A percentile compares a stretch with the other conserved stretches of the same genome.
Evolutionary conservation across 371 early-diverging fungal species (phyloP).

Genomic region (Mucor mucedo): DNA sequence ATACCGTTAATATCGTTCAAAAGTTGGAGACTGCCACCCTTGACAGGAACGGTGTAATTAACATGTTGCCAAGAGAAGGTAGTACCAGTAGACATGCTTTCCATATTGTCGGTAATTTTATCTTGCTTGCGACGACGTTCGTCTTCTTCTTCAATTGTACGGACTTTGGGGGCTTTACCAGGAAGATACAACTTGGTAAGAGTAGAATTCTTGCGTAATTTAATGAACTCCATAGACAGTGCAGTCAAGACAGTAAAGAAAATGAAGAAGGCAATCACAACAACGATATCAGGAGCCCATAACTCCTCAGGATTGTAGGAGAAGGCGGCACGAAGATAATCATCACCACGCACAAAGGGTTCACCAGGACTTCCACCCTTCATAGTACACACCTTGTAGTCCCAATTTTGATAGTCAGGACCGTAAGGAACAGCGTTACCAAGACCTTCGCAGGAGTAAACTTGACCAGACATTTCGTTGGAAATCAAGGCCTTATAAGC

Average conservation of each 20-base stretch:
- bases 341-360: slow-evolving; percentile 60
- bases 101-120: slow-evolving; percentile 36
- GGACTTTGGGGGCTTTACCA: slow-evolving; percentile 37
- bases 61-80: slow-evolving; percentile 62
- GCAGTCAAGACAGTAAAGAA: slow-evolving; percentile 53
- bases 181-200: slow-evolving; percentile 57
- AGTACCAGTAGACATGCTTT: slow-evolving; percentile 45
- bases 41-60: slow-evolving; percentile 59
- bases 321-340: slow-evolving; percentile 69
- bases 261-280: slow-evolving; percentile 39
- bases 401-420: slow-evolving; percentile 53
- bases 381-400: slow-evolving; percentile 68
- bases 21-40: slow-evolving; percentile 55
- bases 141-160: slow-evolving; percentile 35
- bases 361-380: slow-evolving; percentile 61
- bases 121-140: slow-evolving; percentile 35
- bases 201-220: slow-evolving; percentile 47
- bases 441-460: slow-evolving; percentile 54
- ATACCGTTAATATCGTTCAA: slow-evolving; percentile 54
- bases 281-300: slow-evolving; percentile 52
- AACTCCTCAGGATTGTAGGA: slow-evolving; percentile 30
- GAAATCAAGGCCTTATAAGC: slow-evolving; percentile 71
- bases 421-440: slow-evolving; percentile 64
- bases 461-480: slow-evolving; percentile 74
- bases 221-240: slow-evolving; percentile 51